Evolutionary conservation across 306 rosid species (phyloP), one percentile per base, ranked within the genome.

Genomic region (Prinsepia uniflora): DNA sequence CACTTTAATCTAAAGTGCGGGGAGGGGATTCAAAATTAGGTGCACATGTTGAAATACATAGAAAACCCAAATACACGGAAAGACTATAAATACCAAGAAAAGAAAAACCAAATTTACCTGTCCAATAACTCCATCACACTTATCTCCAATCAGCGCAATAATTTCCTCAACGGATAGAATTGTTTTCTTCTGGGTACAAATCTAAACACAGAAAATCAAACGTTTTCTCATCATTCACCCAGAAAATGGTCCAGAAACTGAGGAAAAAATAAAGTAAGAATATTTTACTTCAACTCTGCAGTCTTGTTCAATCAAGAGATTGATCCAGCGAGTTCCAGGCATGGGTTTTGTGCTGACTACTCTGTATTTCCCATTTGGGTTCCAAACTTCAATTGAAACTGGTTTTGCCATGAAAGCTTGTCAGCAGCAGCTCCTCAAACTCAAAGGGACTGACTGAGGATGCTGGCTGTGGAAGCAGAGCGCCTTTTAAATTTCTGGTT

Each of bases 241-340:
- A 36, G 39, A 8, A 15, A 54, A 34, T 24, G 6, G 13, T 48
- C 49, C n/a, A 17, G 70, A 52, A 55, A 18, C 13, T 2, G 34
- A 2, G 64, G 0, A 65, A 15, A 6, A 55, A 18, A 57, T 4
- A 58, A 0, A 44, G 50, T 14, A 18, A 48, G 71, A 22, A 15
- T 14, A 53, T 34, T 57, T 79, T 89, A 95, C 99, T 81, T 95
- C 99, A 72, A 95, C 82, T 41, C 99, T 96, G 79, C 88, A 82
- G 72, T 87, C 99, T 80, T 95, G 96, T 24, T 91, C 91, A 59
- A 91, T 79, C 39, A 95, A 87, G 73, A 95, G 99, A 67, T 95
- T 87, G 78, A 95, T 91, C 99, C 97, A 95, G 70, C 99, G 97
- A 70, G 93, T 91, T 80, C 97, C 97, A 0, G 99, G 99, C 99